Conservation (phyloP, 345 rosid species). For the Populus alba region DNA sequence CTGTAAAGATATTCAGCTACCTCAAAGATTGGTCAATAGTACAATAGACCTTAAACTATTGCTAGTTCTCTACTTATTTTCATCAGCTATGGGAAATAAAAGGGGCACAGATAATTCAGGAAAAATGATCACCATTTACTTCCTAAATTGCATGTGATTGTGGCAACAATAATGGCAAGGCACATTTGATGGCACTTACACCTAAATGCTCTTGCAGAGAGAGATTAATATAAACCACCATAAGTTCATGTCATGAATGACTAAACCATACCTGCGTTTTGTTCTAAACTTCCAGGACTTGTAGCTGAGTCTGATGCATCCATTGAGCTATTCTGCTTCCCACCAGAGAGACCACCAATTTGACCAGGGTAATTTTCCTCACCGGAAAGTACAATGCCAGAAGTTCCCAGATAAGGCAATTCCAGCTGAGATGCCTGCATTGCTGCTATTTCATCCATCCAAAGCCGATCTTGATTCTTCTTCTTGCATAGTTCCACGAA, state of each 20-base stretch:
- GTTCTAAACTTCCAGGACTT: slow-evolving; percentile 56
- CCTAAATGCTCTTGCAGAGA: not conserved
- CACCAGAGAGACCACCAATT: slow-evolving; percentile 28
- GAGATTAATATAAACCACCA: not conserved
- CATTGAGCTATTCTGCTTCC: slow-evolving; percentile 39
- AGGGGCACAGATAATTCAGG: not conserved
- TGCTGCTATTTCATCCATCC: slow-evolving; percentile 93
- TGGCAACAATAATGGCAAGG: not conserved
- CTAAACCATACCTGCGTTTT: slow-evolving; percentile 47
- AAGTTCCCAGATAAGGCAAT: slow-evolving; percentile 65
- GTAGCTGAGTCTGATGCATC: slow-evolving; percentile 45
- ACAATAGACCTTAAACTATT: slow-evolving; percentile 2
- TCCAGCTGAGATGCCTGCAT: slow-evolving; percentile 88
- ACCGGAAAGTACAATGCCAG: slow-evolving; percentile 73
- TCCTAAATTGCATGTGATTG: not conserved
- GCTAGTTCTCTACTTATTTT: not conserved
- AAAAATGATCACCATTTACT: not conserved
- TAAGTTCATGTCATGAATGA: not conserved
- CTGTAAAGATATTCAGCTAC: slow-evolving; percentile 29
- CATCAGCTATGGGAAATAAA: not conserved
- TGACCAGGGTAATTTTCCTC: slow-evolving; percentile 58
- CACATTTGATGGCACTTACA: not conserved
- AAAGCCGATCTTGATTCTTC: slow-evolving; percentile 88
- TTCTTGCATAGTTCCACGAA: slow-evolving; percentile 87
- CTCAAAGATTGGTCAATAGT: not conserved